phyloP scores from a whole-genome alignment of 2,329 filamentous ascomycete species.

The Colletotrichum karsti region DNA sequence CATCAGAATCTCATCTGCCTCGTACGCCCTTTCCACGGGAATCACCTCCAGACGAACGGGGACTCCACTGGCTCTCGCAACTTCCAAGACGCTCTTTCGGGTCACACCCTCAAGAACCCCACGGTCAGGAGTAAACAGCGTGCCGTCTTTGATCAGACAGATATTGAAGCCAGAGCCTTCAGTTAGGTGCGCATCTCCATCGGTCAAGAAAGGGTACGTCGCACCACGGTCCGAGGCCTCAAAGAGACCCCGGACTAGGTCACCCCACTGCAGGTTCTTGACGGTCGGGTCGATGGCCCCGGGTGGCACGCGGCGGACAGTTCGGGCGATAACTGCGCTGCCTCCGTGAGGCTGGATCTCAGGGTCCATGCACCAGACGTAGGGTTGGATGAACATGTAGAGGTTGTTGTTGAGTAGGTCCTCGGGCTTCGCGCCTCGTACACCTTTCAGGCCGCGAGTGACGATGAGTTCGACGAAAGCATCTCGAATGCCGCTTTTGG shows the following conservation, averaged over 20 bases:
- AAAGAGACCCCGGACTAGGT: conserved; percentile 52
- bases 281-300: conserved; percentile 59
- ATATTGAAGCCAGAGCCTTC: conserved; percentile 61
- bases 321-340: conserved; percentile 53
- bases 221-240: conserved; percentile 57
- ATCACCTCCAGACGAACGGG: conserved; percentile 49
- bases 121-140: conserved; percentile 54
- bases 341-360: conserved; percentile 49
- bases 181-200: conserved; percentile 57
- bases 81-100: conserved; percentile 56
- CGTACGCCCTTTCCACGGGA: conserved; percentile 49
- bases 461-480: conserved; percentile 61
- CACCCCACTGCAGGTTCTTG: conserved; percentile 62
- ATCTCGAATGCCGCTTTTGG: conserved; percentile 54
- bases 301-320: conserved; percentile 52
- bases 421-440: conserved; percentile 45
- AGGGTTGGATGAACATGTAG: conserved; percentile 58
- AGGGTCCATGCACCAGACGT: conserved; percentile 59
- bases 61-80: conserved; percentile 41
- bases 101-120: conserved; percentile 59
- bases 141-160: conserved; percentile 51
- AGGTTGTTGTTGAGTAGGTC: conserved; percentile 48
- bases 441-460: conserved; percentile 54
- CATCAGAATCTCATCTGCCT: conserved; percentile 59
- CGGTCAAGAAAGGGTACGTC: conserved; percentile 57